Conservation (phyloP, 495 filamentous ascomycete genomes). For the Cercophora newfieldiana region DNA sequence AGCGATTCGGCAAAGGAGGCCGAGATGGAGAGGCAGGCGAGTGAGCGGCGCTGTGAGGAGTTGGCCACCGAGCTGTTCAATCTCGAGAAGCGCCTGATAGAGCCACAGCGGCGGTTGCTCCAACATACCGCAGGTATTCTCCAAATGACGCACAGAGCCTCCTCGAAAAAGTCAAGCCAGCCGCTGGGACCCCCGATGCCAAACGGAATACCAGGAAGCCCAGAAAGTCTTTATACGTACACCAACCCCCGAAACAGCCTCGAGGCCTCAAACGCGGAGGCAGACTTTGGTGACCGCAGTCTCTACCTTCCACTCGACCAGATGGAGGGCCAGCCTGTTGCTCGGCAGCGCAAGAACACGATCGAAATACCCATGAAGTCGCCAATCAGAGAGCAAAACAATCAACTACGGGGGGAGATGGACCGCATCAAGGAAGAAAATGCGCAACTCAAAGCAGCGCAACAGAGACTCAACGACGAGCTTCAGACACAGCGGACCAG, state of each 20-base stretch:
- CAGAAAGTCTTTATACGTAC: slow-evolving; percentile 66
- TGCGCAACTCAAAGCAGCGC: slow-evolving; percentile 11
- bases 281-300: slow-evolving; percentile 77
- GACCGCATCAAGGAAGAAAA: slow-evolving; percentile 40
- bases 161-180: slow-evolving; percentile 40
- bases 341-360: slow-evolving; percentile 33
- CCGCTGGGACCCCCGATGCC: slow-evolving; percentile 35
- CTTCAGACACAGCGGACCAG: slow-evolving; percentile 8
- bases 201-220: slow-evolving; percentile 61
- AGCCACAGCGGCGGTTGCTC: slow-evolving; percentile 70
- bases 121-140: slow-evolving; percentile 90
- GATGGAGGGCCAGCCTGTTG: slow-evolving; percentile 49
- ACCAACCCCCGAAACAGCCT: slow-evolving; percentile 54
- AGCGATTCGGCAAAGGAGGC: slow-evolving; percentile 55
- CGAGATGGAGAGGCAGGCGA: slow-evolving; percentile 72
- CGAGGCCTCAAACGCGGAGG: slow-evolving; percentile 46
- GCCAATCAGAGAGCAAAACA: slow-evolving; percentile 45
- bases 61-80: slow-evolving; percentile 75
- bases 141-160: slow-evolving; percentile 75
- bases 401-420: slow-evolving; percentile 41
- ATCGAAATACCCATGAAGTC: slow-evolving; percentile 50
- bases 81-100: slow-evolving; percentile 69
- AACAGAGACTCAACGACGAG: slow-evolving; percentile 19
- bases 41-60: slow-evolving; percentile 81
- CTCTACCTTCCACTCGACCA: slow-evolving; percentile 73